phyloP scores from a whole-genome alignment of 352 stramenopile genomes.

The Globisporangium camurandrum region DNA sequence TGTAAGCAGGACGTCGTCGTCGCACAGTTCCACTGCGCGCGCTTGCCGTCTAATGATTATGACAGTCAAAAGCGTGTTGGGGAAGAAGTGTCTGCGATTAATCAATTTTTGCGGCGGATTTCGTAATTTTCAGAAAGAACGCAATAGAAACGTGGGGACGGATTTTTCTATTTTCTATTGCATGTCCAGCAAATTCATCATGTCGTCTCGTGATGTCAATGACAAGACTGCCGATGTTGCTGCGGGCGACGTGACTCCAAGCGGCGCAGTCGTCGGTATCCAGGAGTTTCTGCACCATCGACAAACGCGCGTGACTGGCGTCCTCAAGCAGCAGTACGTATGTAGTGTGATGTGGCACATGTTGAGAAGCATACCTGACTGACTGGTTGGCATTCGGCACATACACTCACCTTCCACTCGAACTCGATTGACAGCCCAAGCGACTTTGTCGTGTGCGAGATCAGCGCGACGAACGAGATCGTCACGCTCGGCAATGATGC shows the following conservation, averaged over 20 bases:
- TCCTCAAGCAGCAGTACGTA: conserved; percentile 36
- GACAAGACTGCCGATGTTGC: not conserved
- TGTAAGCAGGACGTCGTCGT: not conserved
- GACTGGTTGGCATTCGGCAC: not conserved
- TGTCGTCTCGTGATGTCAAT: not conserved
- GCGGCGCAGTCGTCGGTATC: conserved; percentile 29
- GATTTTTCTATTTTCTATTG: not conserved
- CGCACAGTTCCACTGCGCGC: not conserved
- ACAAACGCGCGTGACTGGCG: conserved; percentile 13
- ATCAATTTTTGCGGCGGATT: too few relatives aligned
- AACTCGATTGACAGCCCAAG: too few relatives aligned
- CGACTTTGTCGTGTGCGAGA: conserved; percentile 73
- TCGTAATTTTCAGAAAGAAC: not conserved
- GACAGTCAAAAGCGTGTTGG: not conserved
- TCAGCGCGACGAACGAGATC: conserved; percentile 29
- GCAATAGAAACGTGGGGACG: too few relatives aligned
- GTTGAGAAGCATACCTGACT: not conserved
- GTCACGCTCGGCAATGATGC: conserved; percentile 24
- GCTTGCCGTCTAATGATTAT: not conserved
- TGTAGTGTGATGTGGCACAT: not conserved
- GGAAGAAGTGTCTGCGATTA: too few relatives aligned
- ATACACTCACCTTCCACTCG: too few relatives aligned
- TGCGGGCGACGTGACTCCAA: not conserved
- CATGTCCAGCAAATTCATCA: not conserved
- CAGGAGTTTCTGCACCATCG: conserved; percentile 26